Evolutionary conservation across 352 stramenopile species (phyloP).

Genomic region (Thraustotheca clavata): DNA sequence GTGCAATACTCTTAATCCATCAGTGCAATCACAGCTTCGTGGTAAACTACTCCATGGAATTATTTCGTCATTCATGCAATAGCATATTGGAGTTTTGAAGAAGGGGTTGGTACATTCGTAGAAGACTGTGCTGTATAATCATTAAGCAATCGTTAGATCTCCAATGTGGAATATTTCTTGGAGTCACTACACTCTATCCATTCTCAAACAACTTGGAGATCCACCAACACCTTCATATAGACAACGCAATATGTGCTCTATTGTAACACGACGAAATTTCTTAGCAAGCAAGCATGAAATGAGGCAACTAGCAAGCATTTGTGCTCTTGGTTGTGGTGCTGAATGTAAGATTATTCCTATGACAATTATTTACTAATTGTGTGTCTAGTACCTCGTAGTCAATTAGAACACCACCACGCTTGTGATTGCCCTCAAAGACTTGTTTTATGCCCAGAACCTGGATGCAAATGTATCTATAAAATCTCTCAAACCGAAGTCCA

Average conservation of each 20-base stretch:
- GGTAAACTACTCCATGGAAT: slow-evolving; percentile 12
- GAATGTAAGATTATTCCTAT: neutral
- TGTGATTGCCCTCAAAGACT: slow-evolving; percentile 39
- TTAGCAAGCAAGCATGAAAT: slow-evolving; percentile 49
- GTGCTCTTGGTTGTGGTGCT: slow-evolving; percentile 38
- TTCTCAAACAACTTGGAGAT: slow-evolving; percentile 38
- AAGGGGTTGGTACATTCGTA: slow-evolving; percentile 55
- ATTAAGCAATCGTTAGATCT: too few species aligned
- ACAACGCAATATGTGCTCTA: slow-evolving; percentile 49
- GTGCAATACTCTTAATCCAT: slow-evolving; percentile 33
- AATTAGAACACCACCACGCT: slow-evolving; percentile 47
- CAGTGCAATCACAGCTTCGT: slow-evolving; percentile 26
- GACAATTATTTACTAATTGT: neutral
- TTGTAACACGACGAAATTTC: slow-evolving; percentile 60
- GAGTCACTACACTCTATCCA: slow-evolving; percentile 36
- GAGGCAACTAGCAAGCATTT: slow-evolving; percentile 34
- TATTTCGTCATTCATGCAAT: neutral
- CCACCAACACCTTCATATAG: slow-evolving; percentile 53
- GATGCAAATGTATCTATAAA: neutral
- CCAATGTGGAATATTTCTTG: slow-evolving; percentile 38
- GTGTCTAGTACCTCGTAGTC: slow-evolving; percentile 25
- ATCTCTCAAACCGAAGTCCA: neutral
- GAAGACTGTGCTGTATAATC: too few species aligned
- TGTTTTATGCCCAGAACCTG: slow-evolving; percentile 31
- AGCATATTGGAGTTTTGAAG: slow-evolving; percentile 68